These are phyloP conservation scores for Cladosporium sp. DNA, from an alignment of 2,329 filamentous ascomycete species.

Conservation along the genomic window DNA sequence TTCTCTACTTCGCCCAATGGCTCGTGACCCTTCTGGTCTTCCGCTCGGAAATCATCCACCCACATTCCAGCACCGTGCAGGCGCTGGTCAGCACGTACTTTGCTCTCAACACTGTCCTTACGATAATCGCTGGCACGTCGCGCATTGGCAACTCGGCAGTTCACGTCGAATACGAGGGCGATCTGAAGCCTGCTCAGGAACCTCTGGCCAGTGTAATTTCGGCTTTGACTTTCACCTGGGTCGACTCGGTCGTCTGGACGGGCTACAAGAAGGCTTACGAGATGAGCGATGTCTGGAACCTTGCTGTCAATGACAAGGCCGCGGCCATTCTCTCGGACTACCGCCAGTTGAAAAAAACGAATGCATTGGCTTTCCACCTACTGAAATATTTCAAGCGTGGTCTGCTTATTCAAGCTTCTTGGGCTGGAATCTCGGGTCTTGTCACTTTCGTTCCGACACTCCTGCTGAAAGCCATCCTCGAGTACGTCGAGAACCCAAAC, in stretches of 20 bases:
- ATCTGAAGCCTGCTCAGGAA: slow-evolving; percentile 80
- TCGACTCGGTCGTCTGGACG: slow-evolving; percentile 82
- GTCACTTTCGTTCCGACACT: slow-evolving; percentile 91
- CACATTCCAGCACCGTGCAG: slow-evolving; percentile 59
- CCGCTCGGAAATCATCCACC: slow-evolving; percentile 79
- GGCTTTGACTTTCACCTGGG: slow-evolving; percentile 82
- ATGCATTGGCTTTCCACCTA: slow-evolving; percentile 72
- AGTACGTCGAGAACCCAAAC: slow-evolving; percentile 84
- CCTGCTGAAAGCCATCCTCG: slow-evolving; percentile 82
- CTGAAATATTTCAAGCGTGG: slow-evolving; percentile 77
- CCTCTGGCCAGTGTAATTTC: slow-evolving; percentile 86
- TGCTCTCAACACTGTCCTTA: slow-evolving; percentile 66
- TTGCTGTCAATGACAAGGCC: slow-evolving; percentile 84
- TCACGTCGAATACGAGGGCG: slow-evolving; percentile 81
- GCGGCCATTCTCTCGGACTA: slow-evolving; percentile 75
- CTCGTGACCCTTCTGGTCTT: slow-evolving; percentile 71
- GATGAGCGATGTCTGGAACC: slow-evolving; percentile 85
- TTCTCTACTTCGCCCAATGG: slow-evolving; percentile 81
- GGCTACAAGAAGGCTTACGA: slow-evolving; percentile 84
- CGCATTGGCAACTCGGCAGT: slow-evolving; percentile 91
- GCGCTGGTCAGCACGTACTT: slow-evolving; percentile 71
- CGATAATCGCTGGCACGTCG: slow-evolving; percentile 72
- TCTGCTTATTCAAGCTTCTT: slow-evolving; percentile 71
- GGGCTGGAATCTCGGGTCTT: slow-evolving; percentile 73
- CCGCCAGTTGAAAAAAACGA: slow-evolving; percentile 78